These are phyloP conservation scores for Epichloe baconii DNA, from an alignment of 2,329 filamentous ascomycete genomes.

Conservation along the genomic window DNA sequence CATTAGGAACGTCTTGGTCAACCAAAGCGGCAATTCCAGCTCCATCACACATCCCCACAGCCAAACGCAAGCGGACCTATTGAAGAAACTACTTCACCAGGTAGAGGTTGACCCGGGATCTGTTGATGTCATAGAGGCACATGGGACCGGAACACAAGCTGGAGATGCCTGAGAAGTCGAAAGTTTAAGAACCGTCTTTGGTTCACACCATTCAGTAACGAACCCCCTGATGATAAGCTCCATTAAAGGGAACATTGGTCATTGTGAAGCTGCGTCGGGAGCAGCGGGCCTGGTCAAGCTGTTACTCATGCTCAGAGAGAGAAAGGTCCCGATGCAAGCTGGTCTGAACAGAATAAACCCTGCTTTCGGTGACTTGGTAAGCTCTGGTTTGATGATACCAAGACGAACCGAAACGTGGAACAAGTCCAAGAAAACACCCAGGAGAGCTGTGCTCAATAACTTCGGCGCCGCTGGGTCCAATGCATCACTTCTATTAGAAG, in stretches of 20 bases:
- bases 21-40: conserved; percentile 56
- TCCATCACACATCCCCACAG: conserved; percentile 62
- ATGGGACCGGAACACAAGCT: conserved; percentile 76
- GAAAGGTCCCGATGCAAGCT: conserved; percentile 45
- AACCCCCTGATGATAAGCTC: conserved; percentile 13
- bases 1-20: conserved; percentile 50
- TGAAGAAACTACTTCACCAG: conserved; percentile 47
- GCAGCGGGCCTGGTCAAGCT: conserved; percentile 43
- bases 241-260: conserved; percentile 50
- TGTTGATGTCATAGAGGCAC: conserved; percentile 75
- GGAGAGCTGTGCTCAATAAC: conserved; percentile 49
- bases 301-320: conserved; percentile 44
- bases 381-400: conserved; percentile 43
- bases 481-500: conserved; percentile 50
- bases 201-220: background rate
- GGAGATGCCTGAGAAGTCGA: conserved; percentile 64
- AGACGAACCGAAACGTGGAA: conserved; percentile 14
- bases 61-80: conserved; percentile 48
- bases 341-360: conserved; percentile 53
- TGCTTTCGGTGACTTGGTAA: conserved; percentile 37
- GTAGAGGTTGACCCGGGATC: conserved; percentile 63
- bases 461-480: conserved; percentile 62
- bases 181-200: conserved; percentile 55
- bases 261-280: conserved; percentile 42
- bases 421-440: conserved; percentile 18